Conservation (phyloP, 2,329 filamentous ascomycete genomes). For the Colletotrichum caudatum region DNA sequence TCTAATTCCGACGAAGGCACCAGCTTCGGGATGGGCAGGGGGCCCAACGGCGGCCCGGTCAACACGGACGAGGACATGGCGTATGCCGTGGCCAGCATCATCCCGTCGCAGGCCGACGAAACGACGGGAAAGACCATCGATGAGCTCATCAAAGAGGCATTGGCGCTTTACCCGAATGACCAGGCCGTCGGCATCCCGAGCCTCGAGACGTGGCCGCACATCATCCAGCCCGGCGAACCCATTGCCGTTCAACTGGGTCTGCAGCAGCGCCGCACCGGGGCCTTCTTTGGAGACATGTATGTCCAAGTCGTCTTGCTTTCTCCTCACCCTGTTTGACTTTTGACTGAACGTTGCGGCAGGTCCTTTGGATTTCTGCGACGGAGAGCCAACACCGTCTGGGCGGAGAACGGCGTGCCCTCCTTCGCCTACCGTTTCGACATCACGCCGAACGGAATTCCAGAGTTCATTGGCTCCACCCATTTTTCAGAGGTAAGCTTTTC, state of each 20-base stretch:
- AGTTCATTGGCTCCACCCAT: conserved; percentile 48
- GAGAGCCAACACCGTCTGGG: conserved; percentile 47
- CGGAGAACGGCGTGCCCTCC: conserved; percentile 45
- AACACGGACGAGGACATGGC: conserved; percentile 49
- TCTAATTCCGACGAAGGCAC: conserved; percentile 51
- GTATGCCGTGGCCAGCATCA: conserved; percentile 36
- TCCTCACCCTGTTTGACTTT: not conserved
- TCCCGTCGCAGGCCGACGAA: conserved; percentile 31
- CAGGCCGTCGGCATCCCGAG: conserved; percentile 52
- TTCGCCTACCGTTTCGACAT: conserved; percentile 52
- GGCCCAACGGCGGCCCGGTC: conserved; percentile 40
- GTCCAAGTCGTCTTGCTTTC: not conserved
- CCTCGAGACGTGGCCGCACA: conserved; percentile 49
- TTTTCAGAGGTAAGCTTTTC: conserved; percentile 51
- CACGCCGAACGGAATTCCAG: conserved; percentile 45
- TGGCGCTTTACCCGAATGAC: conserved; percentile 49
- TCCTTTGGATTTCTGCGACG: conserved; percentile 47
- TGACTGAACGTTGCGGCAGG: conserved; percentile 33
- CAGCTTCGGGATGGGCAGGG: conserved; percentile 44
- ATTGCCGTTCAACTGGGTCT: conserved; percentile 45
- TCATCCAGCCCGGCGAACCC: conserved; percentile 46
- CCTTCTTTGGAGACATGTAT: conserved; percentile 46
- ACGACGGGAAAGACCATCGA: conserved; percentile 44
- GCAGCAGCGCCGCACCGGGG: conserved; percentile 49
- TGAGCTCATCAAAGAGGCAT: conserved; percentile 44